These are phyloP conservation scores for Blastocladiella emersonii DNA, from an alignment of 371 early-diverging fungal species.

Conservation along the genomic window DNA sequence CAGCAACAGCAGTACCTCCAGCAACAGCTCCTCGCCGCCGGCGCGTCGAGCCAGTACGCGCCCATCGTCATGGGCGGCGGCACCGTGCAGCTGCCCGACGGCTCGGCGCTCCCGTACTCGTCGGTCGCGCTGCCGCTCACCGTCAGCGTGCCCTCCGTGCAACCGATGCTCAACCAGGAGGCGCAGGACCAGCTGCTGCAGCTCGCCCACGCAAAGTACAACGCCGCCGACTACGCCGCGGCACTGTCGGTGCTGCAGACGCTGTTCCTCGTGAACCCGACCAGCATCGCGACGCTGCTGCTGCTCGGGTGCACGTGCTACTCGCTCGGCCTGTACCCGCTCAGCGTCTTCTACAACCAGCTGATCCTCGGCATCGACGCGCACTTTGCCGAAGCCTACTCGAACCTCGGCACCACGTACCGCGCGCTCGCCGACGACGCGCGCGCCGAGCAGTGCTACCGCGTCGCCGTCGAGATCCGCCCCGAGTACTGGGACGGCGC, in stretches of 20 bases:
- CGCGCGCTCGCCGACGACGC: slow-evolving; percentile 53
- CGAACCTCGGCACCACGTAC: slow-evolving; percentile 79
- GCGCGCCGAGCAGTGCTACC: slow-evolving; percentile 77
- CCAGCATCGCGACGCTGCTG: slow-evolving; percentile 65
- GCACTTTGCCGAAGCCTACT: slow-evolving; percentile 80
- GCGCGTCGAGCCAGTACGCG: too few species aligned
- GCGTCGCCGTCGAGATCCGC: slow-evolving; percentile 62
- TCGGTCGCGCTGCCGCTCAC: background rate
- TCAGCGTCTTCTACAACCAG: slow-evolving; percentile 63
- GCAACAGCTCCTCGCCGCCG: too few species aligned
- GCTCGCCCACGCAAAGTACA: slow-evolving; percentile 24
- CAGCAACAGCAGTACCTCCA: too few species aligned
- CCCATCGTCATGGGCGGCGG: too few species aligned
- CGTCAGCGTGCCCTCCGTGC: background rate
- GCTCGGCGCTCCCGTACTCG: background rate
- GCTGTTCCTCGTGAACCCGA: slow-evolving; percentile 43
- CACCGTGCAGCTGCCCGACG: background rate
- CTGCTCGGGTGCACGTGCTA: slow-evolving; percentile 77
- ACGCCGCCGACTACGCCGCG: slow-evolving; percentile 15
- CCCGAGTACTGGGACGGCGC: slow-evolving; percentile 89
- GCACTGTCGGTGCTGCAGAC: slow-evolving; percentile 44
- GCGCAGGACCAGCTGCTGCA: slow-evolving; percentile 11
- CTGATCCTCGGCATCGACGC: slow-evolving; percentile 63
- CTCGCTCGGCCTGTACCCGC: slow-evolving; percentile 51
- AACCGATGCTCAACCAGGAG: background rate